Percentiles rank a stretch among this genome's conserved stretches.
phyloP scores from a whole-genome alignment of 2,329 filamentous ascomycete genomes.

The Neopestalotiopsis clavispora region DNA sequence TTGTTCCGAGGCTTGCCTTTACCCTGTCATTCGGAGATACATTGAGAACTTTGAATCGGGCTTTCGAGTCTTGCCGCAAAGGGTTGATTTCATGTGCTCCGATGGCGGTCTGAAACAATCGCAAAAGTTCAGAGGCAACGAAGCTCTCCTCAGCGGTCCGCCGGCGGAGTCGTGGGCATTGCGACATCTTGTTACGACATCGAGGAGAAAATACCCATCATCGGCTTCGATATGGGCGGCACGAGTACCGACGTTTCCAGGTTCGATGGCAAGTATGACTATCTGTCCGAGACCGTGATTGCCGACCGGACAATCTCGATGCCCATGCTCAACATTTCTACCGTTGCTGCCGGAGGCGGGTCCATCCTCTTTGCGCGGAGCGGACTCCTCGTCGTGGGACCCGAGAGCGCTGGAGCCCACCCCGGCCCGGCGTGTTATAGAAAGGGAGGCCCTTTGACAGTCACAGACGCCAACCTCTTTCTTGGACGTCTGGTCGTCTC shows the following conservation, averaged over 20 bases:
- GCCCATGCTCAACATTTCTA: conserved; percentile 79
- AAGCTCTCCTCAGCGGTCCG: conserved; percentile 20
- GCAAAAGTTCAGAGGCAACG: conserved; percentile 98
- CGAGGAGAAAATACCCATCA: conserved; percentile 12
- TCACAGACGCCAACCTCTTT: conserved; percentile 74
- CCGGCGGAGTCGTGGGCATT: conserved; percentile 19
- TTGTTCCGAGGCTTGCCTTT: conserved; percentile 75
- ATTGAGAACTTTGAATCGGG: conserved; percentile 69
- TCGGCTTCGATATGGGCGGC: conserved; percentile 77
- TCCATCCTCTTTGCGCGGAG: conserved; percentile 68
- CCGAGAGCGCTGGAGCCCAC: conserved; percentile 62
- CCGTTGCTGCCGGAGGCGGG: conserved; percentile 61
- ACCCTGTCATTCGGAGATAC: conserved; percentile 70
- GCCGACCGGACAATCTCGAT: conserved; percentile 68
- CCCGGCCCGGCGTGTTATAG: conserved; percentile 73
- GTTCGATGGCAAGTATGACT: conserved; percentile 55
- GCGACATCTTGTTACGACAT: conserved; percentile 18
- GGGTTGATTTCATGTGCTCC: conserved; percentile 71
- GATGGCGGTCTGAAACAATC: conserved; percentile 57
- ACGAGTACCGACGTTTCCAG: conserved; percentile 77
- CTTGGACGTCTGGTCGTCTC: conserved; percentile 65
- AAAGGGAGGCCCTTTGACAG: conserved; percentile 73
- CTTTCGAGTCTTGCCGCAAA: conserved; percentile 63
- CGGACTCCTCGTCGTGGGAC: conserved; percentile 71
- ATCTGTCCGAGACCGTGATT: conserved; percentile 74